Evolutionary conservation across 257 asterid genomes (phyloP).

Genomic region (Solanum ossicruentum): DNA sequence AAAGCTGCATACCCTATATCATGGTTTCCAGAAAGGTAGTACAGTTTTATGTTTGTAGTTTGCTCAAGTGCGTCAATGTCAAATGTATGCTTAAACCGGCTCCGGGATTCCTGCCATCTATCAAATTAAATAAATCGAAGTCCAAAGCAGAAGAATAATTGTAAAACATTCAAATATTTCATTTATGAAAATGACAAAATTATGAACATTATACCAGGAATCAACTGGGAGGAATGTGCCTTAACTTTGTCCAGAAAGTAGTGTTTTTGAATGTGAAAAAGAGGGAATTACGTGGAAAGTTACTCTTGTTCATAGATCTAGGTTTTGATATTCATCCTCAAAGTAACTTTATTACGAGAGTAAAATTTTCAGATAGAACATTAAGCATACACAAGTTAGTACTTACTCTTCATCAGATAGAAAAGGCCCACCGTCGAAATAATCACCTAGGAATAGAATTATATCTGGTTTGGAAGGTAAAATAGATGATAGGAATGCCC

Average conservation of each 20-base stretch:
- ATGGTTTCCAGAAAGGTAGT: conserved; percentile 83
- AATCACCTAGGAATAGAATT: conserved; percentile 83
- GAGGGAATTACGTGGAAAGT: background rate
- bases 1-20: conserved; percentile 72
- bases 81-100: conserved; percentile 82
- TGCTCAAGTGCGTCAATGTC: conserved; percentile 52
- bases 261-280: background rate
- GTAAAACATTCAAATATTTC: background rate
- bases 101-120: conserved; percentile 89
- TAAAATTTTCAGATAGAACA: background rate
- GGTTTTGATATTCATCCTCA: background rate
- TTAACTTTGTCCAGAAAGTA: background rate
- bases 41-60: conserved; percentile 30
- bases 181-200: background rate
- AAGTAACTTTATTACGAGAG: background rate
- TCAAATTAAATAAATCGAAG: background rate
- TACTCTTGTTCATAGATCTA: background rate
- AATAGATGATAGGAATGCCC: conserved; percentile 76
- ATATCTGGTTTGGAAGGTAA: conserved; percentile 74
- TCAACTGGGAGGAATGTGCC: background rate
- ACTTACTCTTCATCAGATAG: conserved; percentile 81
- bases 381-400: background rate
- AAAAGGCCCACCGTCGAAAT: conserved; percentile 70
- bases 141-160: conserved; percentile 8
- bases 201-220: background rate